phyloP scores from a whole-genome alignment of 2,329 filamentous ascomycete genomes.

The Plenodomus lindquistii region DNA sequence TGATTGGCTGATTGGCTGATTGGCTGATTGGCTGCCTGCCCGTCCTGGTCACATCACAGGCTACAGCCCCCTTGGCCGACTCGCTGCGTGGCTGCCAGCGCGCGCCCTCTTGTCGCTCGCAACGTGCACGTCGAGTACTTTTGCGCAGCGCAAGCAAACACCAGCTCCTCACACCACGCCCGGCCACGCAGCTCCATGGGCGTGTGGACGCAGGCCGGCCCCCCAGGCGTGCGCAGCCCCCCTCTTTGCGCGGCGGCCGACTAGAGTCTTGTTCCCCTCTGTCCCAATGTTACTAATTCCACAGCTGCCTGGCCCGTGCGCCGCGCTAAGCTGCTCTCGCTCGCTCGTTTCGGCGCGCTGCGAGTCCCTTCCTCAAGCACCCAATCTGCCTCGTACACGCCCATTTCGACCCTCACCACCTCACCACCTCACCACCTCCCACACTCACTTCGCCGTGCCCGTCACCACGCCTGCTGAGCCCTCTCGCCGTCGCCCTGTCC shows the following conservation, averaged over 20 bases:
- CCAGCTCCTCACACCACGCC: too few relatives aligned
- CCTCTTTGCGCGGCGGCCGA: too few relatives aligned
- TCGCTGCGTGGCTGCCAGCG: slow-evolving; percentile 4
- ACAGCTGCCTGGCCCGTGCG: slow-evolving; percentile 4
- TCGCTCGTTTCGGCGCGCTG: slow-evolving; percentile 12
- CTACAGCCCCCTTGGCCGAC: slow-evolving; percentile 6
- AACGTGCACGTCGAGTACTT: too few relatives aligned
- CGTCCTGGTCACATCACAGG: slow-evolving; percentile 12
- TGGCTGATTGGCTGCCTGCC: slow-evolving; percentile 6
- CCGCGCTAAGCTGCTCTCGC: slow-evolving; percentile 13
- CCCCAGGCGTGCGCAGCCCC: neutral
- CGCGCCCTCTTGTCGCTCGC: slow-evolving; percentile 3
- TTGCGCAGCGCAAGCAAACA: too few relatives aligned
- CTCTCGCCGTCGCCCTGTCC: neutral
- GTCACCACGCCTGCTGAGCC: neutral
- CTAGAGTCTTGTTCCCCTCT: slow-evolving; percentile 12
- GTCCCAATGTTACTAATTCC: neutral
- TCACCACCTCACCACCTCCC: slow-evolving; percentile 6
- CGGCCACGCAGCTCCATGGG: neutral
- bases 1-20: slow-evolving; percentile 3
- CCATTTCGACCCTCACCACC: slow-evolving; percentile 29
- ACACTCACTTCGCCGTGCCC: neutral
- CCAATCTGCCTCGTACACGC: slow-evolving; percentile 22
- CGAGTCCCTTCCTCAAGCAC: slow-evolving; percentile 14
- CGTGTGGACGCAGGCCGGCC: too few relatives aligned